Evolutionary conservation across 176 grass and related monocot genomes (phyloP).

Genomic region (Musa schizocarpa): DNA sequence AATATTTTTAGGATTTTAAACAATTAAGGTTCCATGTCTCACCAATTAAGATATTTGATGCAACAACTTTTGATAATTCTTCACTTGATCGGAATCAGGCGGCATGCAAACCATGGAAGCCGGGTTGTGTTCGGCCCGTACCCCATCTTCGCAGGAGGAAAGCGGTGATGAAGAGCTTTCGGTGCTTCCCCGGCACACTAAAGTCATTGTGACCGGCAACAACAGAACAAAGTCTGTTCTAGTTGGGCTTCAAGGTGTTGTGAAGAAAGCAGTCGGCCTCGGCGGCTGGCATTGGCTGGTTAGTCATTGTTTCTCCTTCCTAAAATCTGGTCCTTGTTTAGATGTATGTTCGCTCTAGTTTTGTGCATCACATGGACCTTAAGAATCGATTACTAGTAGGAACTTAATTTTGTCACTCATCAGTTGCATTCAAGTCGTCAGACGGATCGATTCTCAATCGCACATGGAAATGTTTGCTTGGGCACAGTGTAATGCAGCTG

Average conservation of each 20-base stretch:
- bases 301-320: background rate
- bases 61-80: background rate
- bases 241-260: slow-evolving; percentile 19
- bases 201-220: slow-evolving; percentile 19
- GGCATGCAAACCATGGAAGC: slow-evolving; percentile 8
- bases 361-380: background rate
- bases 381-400: background rate
- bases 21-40: too few relatives aligned
- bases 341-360: background rate
- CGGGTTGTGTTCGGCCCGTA: slow-evolving; percentile 5
- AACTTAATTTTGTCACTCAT: background rate
- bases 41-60: background rate
- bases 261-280: slow-evolving; percentile 22
- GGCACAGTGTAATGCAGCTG: too few relatives aligned
- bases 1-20: too few relatives aligned
- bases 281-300: slow-evolving; percentile 25
- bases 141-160: slow-evolving; percentile 7
- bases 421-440: too few relatives aligned
- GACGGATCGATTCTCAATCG: too few relatives aligned
- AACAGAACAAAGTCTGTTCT: slow-evolving; percentile 21
- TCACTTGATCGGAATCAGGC: slow-evolving; percentile 2
- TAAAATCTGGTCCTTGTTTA: background rate
- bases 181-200: slow-evolving; percentile 19
- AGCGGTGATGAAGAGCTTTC: slow-evolving; percentile 19
- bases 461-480: too few relatives aligned